phyloP scores from a whole-genome alignment of 352 stramenopile genomes.

The Globisporangium emineosum region DNA sequence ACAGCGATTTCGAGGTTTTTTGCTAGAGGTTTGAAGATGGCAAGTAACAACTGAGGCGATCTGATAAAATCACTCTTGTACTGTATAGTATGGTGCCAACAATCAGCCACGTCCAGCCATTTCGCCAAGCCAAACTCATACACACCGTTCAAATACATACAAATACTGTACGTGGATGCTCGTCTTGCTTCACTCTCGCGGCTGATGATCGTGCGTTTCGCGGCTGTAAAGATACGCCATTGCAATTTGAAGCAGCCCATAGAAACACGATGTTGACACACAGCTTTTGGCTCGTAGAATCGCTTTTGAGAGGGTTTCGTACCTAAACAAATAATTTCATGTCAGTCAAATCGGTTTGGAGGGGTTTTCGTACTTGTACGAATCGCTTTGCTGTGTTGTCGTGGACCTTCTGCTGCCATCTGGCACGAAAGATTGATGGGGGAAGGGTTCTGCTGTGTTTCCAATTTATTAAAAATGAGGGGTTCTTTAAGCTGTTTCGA shows the following conservation, averaged over 20 bases:
- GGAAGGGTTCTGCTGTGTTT: background rate
- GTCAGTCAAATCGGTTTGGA: background rate
- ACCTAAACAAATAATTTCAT: background rate
- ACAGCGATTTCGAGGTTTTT: too few species aligned
- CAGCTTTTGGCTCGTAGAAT: background rate
- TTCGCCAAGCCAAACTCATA: too few species aligned
- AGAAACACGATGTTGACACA: background rate
- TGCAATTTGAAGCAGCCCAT: background rate
- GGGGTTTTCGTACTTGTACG: background rate
- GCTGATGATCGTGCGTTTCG: background rate
- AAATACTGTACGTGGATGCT: background rate
- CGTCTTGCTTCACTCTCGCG: background rate
- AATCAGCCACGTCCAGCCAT: too few species aligned
- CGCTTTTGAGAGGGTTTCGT: background rate
- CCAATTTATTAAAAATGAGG: too few species aligned
- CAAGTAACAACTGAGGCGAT: too few species aligned
- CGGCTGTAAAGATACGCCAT: background rate
- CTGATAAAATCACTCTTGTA: too few species aligned
- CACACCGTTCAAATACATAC: background rate
- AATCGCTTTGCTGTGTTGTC: background rate
- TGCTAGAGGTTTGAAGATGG: too few species aligned
- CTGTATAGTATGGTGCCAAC: too few species aligned
- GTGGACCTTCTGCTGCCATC: background rate
- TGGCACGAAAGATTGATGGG: background rate
- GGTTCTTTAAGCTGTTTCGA: background rate